A percentile compares a stretch with the other conserved stretches of the same genome.
phyloP scores from a whole-genome alignment of 2,329 filamentous ascomycete species.

The Arthroderma sp. region DNA sequence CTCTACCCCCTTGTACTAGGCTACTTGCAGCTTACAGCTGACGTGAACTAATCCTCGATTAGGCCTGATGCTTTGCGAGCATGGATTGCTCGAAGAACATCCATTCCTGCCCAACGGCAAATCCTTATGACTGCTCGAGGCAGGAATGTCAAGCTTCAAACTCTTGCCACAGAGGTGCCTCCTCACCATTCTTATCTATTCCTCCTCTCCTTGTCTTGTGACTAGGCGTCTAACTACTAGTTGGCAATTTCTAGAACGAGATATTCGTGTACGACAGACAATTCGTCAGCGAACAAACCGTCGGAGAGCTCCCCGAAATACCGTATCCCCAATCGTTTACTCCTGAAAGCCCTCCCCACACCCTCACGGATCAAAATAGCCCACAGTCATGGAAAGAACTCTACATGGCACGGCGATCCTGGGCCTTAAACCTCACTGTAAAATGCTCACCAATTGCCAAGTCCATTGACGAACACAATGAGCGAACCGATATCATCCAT shows the following conservation, averaged over 20 bases:
- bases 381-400: conserved; percentile 79
- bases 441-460: conserved; percentile 55
- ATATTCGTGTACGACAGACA: conserved; percentile 86
- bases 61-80: conserved; percentile 74
- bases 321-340: conserved; percentile 45
- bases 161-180: conserved; percentile 62
- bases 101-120: conserved; percentile 64
- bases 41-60: conserved; percentile 9
- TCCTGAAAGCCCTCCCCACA: conserved; percentile 59
- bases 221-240: background rate
- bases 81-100: conserved; percentile 63
- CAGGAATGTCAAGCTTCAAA: conserved; percentile 69
- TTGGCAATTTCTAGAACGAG: conserved; percentile 48
- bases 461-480: conserved; percentile 42
- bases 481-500: conserved; percentile 41
- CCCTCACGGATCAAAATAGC: conserved; percentile 64
- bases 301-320: conserved; percentile 38
- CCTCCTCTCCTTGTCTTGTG: background rate
- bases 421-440: conserved; percentile 59
- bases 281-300: conserved; percentile 39
- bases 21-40: conserved; percentile 7
- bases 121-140: conserved; percentile 77
- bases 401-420: conserved; percentile 66
- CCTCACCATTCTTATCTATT: background rate
- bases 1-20: background rate